Conservation (phyloP, 148 eudicot species). For the Tetragonia tetragonoides region DNA sequence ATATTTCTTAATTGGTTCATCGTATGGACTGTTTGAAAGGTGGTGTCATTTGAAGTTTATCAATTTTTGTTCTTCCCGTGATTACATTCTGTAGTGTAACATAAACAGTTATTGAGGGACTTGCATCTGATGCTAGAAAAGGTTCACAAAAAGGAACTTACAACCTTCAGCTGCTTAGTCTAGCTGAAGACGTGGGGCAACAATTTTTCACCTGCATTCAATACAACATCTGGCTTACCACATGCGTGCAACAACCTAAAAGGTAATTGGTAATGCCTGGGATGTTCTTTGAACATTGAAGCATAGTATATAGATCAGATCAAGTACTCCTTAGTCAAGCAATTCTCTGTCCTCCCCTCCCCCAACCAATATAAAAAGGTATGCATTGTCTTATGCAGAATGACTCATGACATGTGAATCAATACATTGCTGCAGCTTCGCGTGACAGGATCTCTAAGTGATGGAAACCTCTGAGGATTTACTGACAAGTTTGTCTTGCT, state of each 20-base stretch:
- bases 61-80: constrained; percentile 36
- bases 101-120: constrained; percentile 99
- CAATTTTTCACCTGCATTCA: constrained; percentile 86
- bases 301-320: background rate
- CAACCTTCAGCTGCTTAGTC: constrained; percentile 66
- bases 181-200: constrained; percentile 84
- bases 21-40: no score
- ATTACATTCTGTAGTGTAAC: constrained; percentile 87
- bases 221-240: constrained; percentile 88
- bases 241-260: constrained; percentile 97
- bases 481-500: no score
- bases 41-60: no score
- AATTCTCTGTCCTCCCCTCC: no score
- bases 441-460: no score
- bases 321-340: background rate
- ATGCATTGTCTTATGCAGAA: no score
- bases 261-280: no score
- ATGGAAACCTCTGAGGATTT: no score
- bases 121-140: constrained; percentile 99
- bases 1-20: no score
- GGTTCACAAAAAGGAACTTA: constrained; percentile 82
- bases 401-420: no score
- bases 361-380: no score
- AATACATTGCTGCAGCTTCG: no score
- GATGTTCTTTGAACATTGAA: background rate